Percentiles rank a stretch among this genome's conserved stretches.
These are phyloP conservation scores for Phialocephala sp. DNA, from an alignment of 2,329 filamentous ascomycete species.

Conservation along the genomic window DNA sequence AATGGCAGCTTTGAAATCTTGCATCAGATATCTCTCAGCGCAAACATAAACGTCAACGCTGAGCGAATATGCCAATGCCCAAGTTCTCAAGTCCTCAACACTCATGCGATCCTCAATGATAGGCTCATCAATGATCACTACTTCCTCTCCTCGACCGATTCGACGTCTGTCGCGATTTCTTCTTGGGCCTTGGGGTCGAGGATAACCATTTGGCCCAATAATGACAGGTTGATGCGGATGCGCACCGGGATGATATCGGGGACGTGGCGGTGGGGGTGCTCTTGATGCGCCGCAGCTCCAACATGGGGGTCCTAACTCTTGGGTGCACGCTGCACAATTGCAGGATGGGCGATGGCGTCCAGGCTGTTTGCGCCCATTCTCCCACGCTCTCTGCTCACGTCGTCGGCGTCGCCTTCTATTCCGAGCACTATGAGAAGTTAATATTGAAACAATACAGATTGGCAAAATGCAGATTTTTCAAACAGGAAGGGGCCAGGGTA, in stretches of 20 bases:
- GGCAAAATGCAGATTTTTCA: background rate
- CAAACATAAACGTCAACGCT: slow-evolving; percentile 57
- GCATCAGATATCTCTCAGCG: slow-evolving; percentile 54
- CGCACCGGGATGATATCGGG: slow-evolving; percentile 20
- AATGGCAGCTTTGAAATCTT: slow-evolving; percentile 51
- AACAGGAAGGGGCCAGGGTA: background rate
- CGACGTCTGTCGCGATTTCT: slow-evolving; percentile 32
- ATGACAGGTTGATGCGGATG: slow-evolving; percentile 31
- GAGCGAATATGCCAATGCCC: slow-evolving; percentile 54
- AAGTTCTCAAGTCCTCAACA: slow-evolving; percentile 53
- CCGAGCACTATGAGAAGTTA: slow-evolving; percentile 1
- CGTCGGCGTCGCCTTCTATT: slow-evolving; percentile 42
- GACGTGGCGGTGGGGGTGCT: slow-evolving; percentile 38
- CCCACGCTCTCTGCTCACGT: slow-evolving; percentile 38
- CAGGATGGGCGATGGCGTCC: slow-evolving; percentile 53
- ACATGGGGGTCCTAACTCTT: slow-evolving; percentile 46
- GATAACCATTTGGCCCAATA: slow-evolving; percentile 28
- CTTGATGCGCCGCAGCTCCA: slow-evolving; percentile 48
- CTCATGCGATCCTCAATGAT: slow-evolving; percentile 41
- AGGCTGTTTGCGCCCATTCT: slow-evolving; percentile 48
- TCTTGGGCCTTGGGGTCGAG: slow-evolving; percentile 22
- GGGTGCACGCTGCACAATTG: slow-evolving; percentile 49
- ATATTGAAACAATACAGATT: background rate
- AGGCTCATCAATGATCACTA: slow-evolving; percentile 28
- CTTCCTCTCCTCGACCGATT: slow-evolving; percentile 26